Conservation (phyloP, 2,329 filamentous ascomycete genomes). For the Hypoxylon sp. region DNA sequence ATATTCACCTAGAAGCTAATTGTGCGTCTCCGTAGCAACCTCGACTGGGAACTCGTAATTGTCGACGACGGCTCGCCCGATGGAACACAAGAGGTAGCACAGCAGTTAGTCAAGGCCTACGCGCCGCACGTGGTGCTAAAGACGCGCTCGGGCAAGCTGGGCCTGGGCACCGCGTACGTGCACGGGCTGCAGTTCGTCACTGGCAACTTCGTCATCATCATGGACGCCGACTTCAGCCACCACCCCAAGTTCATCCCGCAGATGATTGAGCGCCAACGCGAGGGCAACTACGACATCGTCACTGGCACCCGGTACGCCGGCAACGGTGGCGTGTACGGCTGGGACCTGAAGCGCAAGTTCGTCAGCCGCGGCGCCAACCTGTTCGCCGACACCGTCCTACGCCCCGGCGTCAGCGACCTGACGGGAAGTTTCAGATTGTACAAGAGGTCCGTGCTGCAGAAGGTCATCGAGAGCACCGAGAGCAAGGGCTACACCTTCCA, state of each 20-base stretch:
- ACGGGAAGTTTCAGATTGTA: slow-evolving; percentile 96
- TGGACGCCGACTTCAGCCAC: slow-evolving; percentile 99
- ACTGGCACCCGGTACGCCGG: slow-evolving; percentile 95
- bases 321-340: slow-evolving; percentile 91
- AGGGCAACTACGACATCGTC: slow-evolving; percentile 91
- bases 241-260: slow-evolving; percentile 98
- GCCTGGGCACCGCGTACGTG: slow-evolving; percentile 96
- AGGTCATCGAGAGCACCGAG: slow-evolving; percentile 90
- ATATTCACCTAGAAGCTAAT: slow-evolving; percentile 38
- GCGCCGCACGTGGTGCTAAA: slow-evolving; percentile 84
- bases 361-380: slow-evolving; percentile 91
- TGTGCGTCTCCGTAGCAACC: slow-evolving; percentile 71
- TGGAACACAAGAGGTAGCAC: slow-evolving; percentile 90
- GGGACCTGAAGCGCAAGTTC: slow-evolving; percentile 93
- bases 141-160: slow-evolving; percentile 92
- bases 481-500: slow-evolving; percentile 99
- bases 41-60: slow-evolving; percentile 98
- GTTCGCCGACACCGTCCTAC: slow-evolving; percentile 93
- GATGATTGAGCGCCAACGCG: slow-evolving; percentile 88
- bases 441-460: slow-evolving; percentile 89
- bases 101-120: slow-evolving; percentile 92
- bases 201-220: slow-evolving; percentile 98
- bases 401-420: slow-evolving; percentile 94
- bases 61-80: slow-evolving; percentile 98
- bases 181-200: slow-evolving; percentile 91